These are phyloP conservation scores for Saccharomycopsis sp. DNA, from an alignment of 805 yeast genomes.

Conservation along the genomic window DNA sequence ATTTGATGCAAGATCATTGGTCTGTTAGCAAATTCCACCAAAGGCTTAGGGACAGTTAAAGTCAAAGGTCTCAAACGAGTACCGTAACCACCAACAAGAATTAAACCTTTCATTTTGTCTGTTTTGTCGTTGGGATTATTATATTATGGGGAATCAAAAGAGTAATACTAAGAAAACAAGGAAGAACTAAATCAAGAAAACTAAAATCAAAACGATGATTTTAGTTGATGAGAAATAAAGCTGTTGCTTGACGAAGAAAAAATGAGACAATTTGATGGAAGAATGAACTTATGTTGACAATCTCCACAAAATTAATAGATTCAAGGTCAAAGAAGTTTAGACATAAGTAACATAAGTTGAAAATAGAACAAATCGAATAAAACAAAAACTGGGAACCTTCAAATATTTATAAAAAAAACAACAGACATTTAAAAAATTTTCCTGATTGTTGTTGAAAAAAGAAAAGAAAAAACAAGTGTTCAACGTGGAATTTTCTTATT, in stretches of 20 bases:
- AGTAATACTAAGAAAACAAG: not conserved
- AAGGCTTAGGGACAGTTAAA: constrained; percentile 89
- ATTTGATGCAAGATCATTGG: constrained; percentile 99
- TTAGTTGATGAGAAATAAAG: not conserved
- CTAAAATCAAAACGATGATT: not conserved
- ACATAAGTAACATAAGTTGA: not conserved
- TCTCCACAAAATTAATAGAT: not conserved
- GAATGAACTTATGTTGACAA: too few relatives aligned
- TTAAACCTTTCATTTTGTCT: constrained; percentile 84
- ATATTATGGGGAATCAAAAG: not conserved
- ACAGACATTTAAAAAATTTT: not conserved
- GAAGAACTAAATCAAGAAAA: not conserved
- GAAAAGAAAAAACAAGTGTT: not conserved
- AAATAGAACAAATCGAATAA: not conserved
- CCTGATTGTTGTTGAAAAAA: not conserved
- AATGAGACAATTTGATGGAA: not conserved
- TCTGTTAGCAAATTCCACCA: constrained; percentile 97
- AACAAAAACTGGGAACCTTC: not conserved
- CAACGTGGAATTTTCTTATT: not conserved
- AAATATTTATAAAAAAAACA: not conserved
- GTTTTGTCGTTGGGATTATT: constrained; percentile 30
- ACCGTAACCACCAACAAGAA: constrained; percentile 99
- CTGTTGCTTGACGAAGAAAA: not conserved
- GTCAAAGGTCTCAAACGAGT: constrained; percentile 99
- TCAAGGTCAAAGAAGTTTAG: not conserved